These are phyloP conservation scores for Cynanchum wilfordii DNA, from an alignment of 257 asterid species.

Conservation along the genomic window DNA sequence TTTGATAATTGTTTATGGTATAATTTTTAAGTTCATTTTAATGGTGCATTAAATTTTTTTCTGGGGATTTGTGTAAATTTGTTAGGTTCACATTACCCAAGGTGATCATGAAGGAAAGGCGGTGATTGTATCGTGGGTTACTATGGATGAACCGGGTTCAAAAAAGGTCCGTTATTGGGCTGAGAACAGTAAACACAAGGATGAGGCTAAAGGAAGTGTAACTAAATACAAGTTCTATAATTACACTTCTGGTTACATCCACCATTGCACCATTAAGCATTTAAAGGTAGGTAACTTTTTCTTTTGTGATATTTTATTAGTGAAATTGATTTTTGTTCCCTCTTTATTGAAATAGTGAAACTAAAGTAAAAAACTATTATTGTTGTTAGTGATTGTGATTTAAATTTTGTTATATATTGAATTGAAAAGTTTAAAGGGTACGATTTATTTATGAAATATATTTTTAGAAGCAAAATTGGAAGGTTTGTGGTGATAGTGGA, in stretches of 20 bases:
- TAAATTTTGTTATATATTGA: too few species aligned
- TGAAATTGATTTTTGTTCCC: background rate
- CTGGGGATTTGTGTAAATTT: background rate
- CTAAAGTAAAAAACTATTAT: too few species aligned
- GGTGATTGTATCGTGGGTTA: constrained; percentile 89
- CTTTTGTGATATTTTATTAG: background rate
- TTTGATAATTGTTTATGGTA: too few species aligned
- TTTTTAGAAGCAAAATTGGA: too few species aligned
- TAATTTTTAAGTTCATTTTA: background rate
- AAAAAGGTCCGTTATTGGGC: constrained; percentile 53
- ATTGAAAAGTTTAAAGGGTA: too few species aligned
- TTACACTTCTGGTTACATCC: constrained; percentile 82
- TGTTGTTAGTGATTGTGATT: too few species aligned
- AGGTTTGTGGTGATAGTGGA: too few species aligned
- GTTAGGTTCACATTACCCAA: constrained; percentile 86
- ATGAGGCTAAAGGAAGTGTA: constrained; percentile 35
- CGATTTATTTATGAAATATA: too few species aligned
- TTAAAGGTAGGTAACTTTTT: constrained; percentile 37
- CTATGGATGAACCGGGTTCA: constrained; percentile 67
- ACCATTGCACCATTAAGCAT: constrained; percentile 49
- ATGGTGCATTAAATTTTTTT: constrained; percentile 1
- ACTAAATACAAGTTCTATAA: constrained; percentile 51
- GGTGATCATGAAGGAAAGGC: constrained; percentile 84
- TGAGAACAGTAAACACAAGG: constrained; percentile 34
- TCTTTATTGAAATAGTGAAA: background rate